A percentile compares a stretch with the other conserved stretches of the same genome.
Conservation (phyloP, 78 protist genomes). For the Speleostelium caveatum region DNA sequence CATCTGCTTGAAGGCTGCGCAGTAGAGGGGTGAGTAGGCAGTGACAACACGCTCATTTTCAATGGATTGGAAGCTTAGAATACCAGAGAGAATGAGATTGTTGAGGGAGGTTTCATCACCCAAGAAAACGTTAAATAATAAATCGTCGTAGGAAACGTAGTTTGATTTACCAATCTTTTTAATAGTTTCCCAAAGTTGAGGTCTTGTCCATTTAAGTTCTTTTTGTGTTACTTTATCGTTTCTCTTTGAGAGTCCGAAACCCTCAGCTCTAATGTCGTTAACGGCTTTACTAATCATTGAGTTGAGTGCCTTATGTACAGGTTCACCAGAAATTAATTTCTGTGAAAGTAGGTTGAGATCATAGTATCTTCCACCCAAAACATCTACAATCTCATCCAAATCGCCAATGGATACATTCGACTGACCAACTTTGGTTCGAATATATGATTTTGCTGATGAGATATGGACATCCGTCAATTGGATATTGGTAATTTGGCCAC, state of each 20-base stretch:
- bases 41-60: slow-evolving; percentile 64
- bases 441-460: slow-evolving; percentile 15
- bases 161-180: slow-evolving; percentile 34
- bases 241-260: slow-evolving; percentile 67
- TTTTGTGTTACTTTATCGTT: slow-evolving; percentile 11
- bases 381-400: not conserved
- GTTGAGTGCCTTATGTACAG: not conserved
- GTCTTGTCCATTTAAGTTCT: slow-evolving; percentile 55
- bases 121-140: slow-evolving; percentile 51
- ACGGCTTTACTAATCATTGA: slow-evolving; percentile 39
- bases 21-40: slow-evolving; percentile 52
- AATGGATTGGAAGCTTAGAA: slow-evolving; percentile 34
- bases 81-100: slow-evolving; percentile 13
- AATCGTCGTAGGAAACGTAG: slow-evolving; percentile 39
- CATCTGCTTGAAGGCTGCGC: slow-evolving; percentile 60
- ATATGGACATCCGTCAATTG: slow-evolving; percentile 67
- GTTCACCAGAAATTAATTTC: slow-evolving; percentile 34
- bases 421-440: slow-evolving; percentile 1
- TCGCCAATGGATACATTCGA: slow-evolving; percentile 4
- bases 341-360: slow-evolving; percentile 48
- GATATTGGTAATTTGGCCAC: slow-evolving; percentile 56
- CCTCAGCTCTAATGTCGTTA: slow-evolving; percentile 62
- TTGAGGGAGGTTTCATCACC: slow-evolving; percentile 63
- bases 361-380: slow-evolving; percentile 68
- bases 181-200: slow-evolving; percentile 74